Evolutionary conservation across 805 yeast genomes (phyloP), one percentile per base, ranked within the genome.

Genomic region (Cyberlindnera japonica): DNA sequence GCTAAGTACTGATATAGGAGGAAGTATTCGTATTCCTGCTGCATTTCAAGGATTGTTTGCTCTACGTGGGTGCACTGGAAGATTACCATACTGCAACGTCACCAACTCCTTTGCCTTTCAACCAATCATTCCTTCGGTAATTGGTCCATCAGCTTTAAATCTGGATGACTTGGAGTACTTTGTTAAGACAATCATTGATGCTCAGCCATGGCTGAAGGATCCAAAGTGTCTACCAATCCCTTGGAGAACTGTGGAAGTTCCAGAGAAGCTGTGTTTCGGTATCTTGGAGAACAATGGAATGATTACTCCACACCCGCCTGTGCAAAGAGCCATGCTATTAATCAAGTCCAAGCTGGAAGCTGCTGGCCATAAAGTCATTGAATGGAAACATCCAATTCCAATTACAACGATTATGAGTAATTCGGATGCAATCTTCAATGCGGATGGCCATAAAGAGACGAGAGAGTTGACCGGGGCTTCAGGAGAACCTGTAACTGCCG

Each of bases 1-100:
- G 6, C 53, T 78, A 28, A 79, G 81, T 17, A 67, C 75, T 3
- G 81, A 74, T 50, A 68, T 74, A 35, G 79, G 78, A 15, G 80
- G 81, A 8, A 61, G 70, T 8, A 64, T 75, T 23, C 61, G 79
- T 34, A 62, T 64, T 24, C 80, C 81, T 0, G 70, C 77, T 7
- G 57, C 68, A 16, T 65, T 61, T 44, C 61, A 65, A 25, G 68
- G 69, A 16, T 41, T 67, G 20, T 74, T 57, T 46, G 68, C 69
- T 1, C 44, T 75, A 23, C 65, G 61, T 41, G 75, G 77, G 1
- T 58, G 74, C 2, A 58, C 65, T 43, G 68, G 72, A 16, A 48
- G 79, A 44, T 53, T 71, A 27, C 71, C 74, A 10, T 44, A 47
- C 27, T 38, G 44, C 24, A 48, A 49, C 47, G 60, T 64, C 15